Evolutionary conservation across 2,329 filamentous ascomycete species (phyloP), one percentile per base, ranked within the genome.

Genomic region (Kalmusia sp.): DNA sequence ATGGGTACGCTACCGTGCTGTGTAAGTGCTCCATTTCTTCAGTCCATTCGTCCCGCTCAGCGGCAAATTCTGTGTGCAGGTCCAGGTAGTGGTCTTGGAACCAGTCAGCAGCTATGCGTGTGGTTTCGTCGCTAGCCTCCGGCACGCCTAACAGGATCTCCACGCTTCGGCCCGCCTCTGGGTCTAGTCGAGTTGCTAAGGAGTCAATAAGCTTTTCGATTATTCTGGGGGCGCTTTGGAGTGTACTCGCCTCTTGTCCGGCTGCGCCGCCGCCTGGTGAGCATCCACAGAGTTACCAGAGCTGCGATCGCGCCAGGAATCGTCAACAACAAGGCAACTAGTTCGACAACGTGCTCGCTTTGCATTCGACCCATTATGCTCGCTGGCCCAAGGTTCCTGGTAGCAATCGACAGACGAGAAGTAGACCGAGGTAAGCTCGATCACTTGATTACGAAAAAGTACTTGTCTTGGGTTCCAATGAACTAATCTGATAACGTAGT

Each of bases 291-390:
- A 8, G 49, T 51, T 17, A 27, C 41, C 19, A 45, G 6, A 2
- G 52, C 49, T 6, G 38, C 52, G 4, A 51, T 14, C 4, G 43
- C 48, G 28, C 43, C 45, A 6, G 52, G 49, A 12, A 49, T 37
- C 15, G 41, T 37, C 3, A 51, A 17, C 8, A 48, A 28, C 12
- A 49, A 35, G 21, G 52, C 48, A 6, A 51, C 14, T 31, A 55
- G 30, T 27, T 48, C 47, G 19, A 55, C 37, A 22, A 35, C 43
- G 4, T 41, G 38, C 6, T 44, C 41, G 7, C 45, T 46, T 22
- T 33, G 24, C 43, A 38, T 48, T 5, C 15, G 14, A 12, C 48
- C 28, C 48, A 50, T 35, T 25, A 35, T 34, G 22, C 6, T 22
- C 35, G 17, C 2, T 2, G n/a, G n/a, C n/a, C n/a, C n/a, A n/a